Evolutionary conservation across 2,329 filamentous ascomycete species (phyloP), one percentile per base, ranked within the genome.

Genomic region (Neophaeococcomyces mojaviensis): DNA sequence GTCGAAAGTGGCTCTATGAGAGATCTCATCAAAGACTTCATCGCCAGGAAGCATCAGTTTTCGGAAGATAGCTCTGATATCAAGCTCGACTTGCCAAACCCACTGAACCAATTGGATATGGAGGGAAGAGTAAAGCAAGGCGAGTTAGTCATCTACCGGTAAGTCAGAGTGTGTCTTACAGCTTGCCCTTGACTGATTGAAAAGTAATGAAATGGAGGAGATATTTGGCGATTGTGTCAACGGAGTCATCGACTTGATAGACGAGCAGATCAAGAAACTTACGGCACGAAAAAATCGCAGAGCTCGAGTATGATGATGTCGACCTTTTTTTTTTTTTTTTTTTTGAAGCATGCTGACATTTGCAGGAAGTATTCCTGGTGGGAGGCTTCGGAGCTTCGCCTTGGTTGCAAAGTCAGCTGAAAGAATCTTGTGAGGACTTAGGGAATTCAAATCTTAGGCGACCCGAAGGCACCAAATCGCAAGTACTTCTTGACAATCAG

Each of bases 361-460:
- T 9, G 12, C 37, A 39, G 37, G 22, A 39, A 6, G 37, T 39
- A 12, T 39, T 39, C 20, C 37, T 39, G 9, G 37, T 39, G 8
- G 37, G 37, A 9, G 37, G 37, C 16, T 39, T 39, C 20, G 37
- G 37, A 9, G 37, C 16, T 20, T 39, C 37, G 10, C 37, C 37
- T 39, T 39, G 10, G 12, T 16, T 39, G 10, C 12, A 39, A 24
- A 10, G 24, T 9, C 18, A 39, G 20, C 18, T 39, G 16, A 20
- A 24, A 39, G 22, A 39, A 24, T 39, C 37, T 10, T 16, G 19
- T 7, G 22, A 39, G 8, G 34, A 36, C 34, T 39, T 39, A 28
- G 7, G 37, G 9, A 24, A 16, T 6, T 8, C 22, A 22, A 28
- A 22, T 6, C 16, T 39, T 12, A 12, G 37, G 22, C 12, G 22